These are phyloP conservation scores for Tremella fuciformis DNA, from an alignment of 768 basidiomycete species.

Conservation along the genomic window DNA sequence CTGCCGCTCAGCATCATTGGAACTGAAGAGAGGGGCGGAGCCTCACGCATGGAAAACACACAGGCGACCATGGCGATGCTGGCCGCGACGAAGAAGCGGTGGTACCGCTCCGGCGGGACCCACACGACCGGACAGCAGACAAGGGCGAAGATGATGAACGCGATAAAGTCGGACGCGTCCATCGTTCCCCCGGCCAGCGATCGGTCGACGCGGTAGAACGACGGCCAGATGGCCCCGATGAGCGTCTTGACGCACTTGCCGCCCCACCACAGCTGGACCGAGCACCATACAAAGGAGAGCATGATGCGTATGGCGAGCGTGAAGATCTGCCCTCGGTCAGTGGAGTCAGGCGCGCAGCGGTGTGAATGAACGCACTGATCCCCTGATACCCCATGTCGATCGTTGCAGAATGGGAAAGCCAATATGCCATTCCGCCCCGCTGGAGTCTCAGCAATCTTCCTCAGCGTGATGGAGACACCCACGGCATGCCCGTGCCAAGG, in stretches of 20 bases:
- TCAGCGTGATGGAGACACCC: background rate
- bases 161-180: conserved; percentile 4
- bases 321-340: background rate
- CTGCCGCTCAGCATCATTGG: background rate
- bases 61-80: background rate
- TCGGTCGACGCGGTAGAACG: background rate
- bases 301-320: conserved; percentile 2
- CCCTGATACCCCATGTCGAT: conserved; percentile 1
- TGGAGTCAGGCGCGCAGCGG: background rate
- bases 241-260: background rate
- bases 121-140: conserved; percentile 2
- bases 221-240: conserved; percentile 7
- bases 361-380: background rate
- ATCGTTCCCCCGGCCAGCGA: background rate
- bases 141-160: conserved; percentile 1
- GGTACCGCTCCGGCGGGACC: conserved; percentile 4
- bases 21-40: background rate
- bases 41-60: background rate
- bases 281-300: conserved; percentile 4
- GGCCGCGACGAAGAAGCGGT: background rate
- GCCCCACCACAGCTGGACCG: conserved; percentile 7
- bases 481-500: conserved; percentile 3
- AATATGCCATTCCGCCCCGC: conserved; percentile 7
- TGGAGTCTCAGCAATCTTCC: background rate
- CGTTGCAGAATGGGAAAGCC: conserved; percentile 5